Percentiles rank a stretch among this genome's conserved stretches.
Conservation (phyloP, 2,329 filamentous ascomycete genomes). For the Immersiporthe knoxdaviesiana region DNA sequence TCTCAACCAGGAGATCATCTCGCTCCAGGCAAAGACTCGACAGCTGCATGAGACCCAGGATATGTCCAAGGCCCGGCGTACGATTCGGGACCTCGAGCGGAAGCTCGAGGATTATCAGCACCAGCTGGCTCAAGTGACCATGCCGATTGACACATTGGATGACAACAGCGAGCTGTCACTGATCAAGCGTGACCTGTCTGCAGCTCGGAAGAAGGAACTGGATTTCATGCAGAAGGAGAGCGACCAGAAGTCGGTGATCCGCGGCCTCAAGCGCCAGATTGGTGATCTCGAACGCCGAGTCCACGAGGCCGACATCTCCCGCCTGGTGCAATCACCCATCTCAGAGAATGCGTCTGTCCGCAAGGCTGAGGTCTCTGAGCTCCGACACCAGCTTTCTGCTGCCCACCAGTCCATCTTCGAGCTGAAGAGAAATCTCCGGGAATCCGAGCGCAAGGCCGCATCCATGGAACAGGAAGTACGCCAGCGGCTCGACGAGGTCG, state of each 20-base stretch:
- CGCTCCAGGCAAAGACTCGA: conserved; percentile 52
- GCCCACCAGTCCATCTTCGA: conserved; percentile 64
- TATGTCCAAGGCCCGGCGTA: conserved; percentile 62
- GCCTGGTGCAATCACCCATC: conserved; percentile 49
- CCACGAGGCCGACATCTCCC: conserved; percentile 64
- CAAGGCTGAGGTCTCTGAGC: conserved; percentile 60
- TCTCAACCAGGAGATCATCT: conserved; percentile 56
- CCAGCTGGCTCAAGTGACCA: conserved; percentile 40
- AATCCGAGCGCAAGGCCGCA: conserved; percentile 52
- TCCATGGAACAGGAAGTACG: conserved; percentile 53
- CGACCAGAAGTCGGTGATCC: conserved; percentile 63
- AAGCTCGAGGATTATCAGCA: conserved; percentile 59
- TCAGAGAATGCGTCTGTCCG: conserved; percentile 55
- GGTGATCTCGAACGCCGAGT: conserved; percentile 68
- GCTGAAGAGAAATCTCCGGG: conserved; percentile 51
- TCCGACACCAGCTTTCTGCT: conserved; percentile 64
- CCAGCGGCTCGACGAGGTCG: conserved; percentile 57
- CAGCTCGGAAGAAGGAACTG: conserved; percentile 67
- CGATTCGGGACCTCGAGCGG: conserved; percentile 67
- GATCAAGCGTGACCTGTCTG: conserved; percentile 65
- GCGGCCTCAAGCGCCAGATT: conserved; percentile 66
- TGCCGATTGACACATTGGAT: conserved; percentile 38
- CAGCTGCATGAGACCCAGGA: conserved; percentile 57
- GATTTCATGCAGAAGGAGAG: conserved; percentile 68
- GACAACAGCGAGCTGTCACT: conserved; percentile 60